phyloP scores from a whole-genome alignment of 179 eudicot genomes.

The Heliamphora pulchella region DNA sequence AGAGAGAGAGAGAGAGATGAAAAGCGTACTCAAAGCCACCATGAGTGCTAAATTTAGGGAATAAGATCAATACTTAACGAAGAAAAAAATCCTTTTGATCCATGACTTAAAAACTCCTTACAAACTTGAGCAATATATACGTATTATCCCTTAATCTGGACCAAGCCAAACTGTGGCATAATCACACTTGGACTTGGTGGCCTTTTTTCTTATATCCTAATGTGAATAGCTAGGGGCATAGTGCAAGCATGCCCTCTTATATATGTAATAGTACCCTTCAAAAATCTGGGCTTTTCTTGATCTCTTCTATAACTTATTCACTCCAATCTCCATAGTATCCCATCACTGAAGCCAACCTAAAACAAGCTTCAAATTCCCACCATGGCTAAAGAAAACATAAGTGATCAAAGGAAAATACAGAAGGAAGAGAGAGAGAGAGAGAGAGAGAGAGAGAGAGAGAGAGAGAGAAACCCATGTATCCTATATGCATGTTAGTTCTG shows the following conservation, averaged over 20 bases:
- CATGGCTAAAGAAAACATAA: slow-evolving; percentile 2
- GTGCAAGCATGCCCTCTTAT: no score
- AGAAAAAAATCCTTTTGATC: not conserved
- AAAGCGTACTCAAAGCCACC: slow-evolving; percentile 12
- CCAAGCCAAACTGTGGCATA: slow-evolving; percentile 14
- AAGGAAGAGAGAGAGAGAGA: not conserved
- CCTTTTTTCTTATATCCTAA: not conserved
- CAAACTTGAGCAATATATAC: slow-evolving; percentile 12
- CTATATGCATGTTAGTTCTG: slow-evolving; percentile 19
- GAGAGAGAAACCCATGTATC: not conserved
- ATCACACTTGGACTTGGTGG: not conserved
- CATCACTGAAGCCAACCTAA: slow-evolving; percentile 21
- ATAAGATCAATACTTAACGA: no score
- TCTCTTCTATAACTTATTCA: not conserved
- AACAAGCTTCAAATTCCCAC: slow-evolving; percentile 14
- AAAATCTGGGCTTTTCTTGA: slow-evolving; percentile 19
- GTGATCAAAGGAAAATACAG: not conserved
- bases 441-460: slow-evolving; percentile 6
- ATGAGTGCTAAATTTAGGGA: no score
- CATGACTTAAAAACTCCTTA: not conserved
- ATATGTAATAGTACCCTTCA: no score
- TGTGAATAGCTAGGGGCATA: no score
- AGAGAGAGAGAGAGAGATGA: not conserved
- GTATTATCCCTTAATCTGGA: slow-evolving; percentile 12
- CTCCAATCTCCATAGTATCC: not conserved